phyloP scores from a whole-genome alignment of 2,329 filamentous ascomycete genomes.

The Fusarium torulosum region DNA sequence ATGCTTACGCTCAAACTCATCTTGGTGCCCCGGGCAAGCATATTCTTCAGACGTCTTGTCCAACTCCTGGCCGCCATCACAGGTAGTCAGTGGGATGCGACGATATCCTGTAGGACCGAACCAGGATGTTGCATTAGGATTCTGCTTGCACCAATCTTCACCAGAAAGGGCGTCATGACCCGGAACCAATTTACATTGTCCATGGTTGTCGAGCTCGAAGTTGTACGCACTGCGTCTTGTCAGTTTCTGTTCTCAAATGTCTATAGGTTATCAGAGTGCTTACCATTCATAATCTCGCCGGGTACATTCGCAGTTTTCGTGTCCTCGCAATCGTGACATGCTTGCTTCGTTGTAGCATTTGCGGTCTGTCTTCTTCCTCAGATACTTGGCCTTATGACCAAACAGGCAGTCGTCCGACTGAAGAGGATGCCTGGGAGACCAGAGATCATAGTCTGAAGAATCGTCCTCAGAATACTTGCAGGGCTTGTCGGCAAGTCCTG shows the following conservation, averaged over 20 bases:
- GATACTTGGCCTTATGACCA: slow-evolving; percentile 88
- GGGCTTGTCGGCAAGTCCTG: slow-evolving; percentile 77
- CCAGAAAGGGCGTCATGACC: slow-evolving; percentile 73
- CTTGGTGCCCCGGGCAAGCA: slow-evolving; percentile 81
- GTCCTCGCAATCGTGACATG: slow-evolving; percentile 77
- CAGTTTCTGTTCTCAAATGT: slow-evolving; percentile 13
- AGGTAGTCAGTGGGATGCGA: slow-evolving; percentile 89
- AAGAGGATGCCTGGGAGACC: slow-evolving; percentile 87
- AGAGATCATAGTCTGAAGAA: slow-evolving; percentile 80
- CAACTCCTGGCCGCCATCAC: slow-evolving; percentile 78
- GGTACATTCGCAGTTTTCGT: slow-evolving; percentile 85
- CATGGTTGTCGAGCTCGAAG: slow-evolving; percentile 82
- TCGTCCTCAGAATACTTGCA: slow-evolving; percentile 77
- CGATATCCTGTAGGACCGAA: slow-evolving; percentile 90
- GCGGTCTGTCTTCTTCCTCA: slow-evolving; percentile 85
- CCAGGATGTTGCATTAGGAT: slow-evolving; percentile 81
- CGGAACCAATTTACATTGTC: slow-evolving; percentile 80
- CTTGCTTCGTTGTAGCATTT: slow-evolving; percentile 85
- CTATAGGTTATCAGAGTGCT: slow-evolving; percentile 50
- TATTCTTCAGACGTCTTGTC: slow-evolving; percentile 71
- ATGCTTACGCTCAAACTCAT: slow-evolving; percentile 81
- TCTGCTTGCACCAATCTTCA: slow-evolving; percentile 63
- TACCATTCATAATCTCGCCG: slow-evolving; percentile 93
- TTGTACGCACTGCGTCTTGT: slow-evolving; percentile 83
- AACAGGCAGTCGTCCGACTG: slow-evolving; percentile 87